Evolutionary conservation across 129 eudicot genomes (phyloP), one percentile per base, ranked within the genome.

Genomic region (Smallanthus sonchifolius): DNA sequence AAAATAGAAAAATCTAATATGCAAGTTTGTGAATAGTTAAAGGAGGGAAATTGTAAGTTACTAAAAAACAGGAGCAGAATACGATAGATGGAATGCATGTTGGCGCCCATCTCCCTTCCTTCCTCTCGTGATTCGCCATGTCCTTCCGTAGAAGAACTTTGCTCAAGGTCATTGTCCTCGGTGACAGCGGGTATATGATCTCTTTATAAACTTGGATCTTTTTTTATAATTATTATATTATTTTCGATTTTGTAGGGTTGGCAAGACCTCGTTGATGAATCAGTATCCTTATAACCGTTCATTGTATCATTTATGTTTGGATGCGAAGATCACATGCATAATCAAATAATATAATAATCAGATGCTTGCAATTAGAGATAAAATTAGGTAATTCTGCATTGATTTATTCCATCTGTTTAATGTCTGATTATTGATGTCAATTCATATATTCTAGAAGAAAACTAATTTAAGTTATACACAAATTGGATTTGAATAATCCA

Each of bases 81-180:
- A 42, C n/a, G n/a, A n/a, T n/a, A n/a, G n/a, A n/a, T n/a, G n/a
- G 67, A 72, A 38, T 48, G 35, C 49, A 70, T 70, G 34, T 70
- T 70, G 74, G 74, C 74, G 61, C 74, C 61, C 44, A 69, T 70
- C 73, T 32, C 74, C 45, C 9, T 48, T 35, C 24, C 7, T 48
- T 16, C 17, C 51, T 39, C 15, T 56, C 39, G n/a, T 15, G 40
- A 72, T 73, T 65, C 34, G 48, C 75, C 69, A 87, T 87, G 92
- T 85, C 91, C 24, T 36, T 82, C 71, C 89, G 92, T 52, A 79
- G 88, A 74, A 85, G 96, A 72, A 85, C 91, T 28, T 84, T 90
- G 87, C 96, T 90, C 77, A 90, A 90, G 80, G 92, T 90, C 64
- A 90, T 90, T 75, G 92, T 90, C 77, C 96, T 90, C 70, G 96